Conservation (phyloP, 1,139 yeast species). For the Lizanozyma gosingica region DNA sequence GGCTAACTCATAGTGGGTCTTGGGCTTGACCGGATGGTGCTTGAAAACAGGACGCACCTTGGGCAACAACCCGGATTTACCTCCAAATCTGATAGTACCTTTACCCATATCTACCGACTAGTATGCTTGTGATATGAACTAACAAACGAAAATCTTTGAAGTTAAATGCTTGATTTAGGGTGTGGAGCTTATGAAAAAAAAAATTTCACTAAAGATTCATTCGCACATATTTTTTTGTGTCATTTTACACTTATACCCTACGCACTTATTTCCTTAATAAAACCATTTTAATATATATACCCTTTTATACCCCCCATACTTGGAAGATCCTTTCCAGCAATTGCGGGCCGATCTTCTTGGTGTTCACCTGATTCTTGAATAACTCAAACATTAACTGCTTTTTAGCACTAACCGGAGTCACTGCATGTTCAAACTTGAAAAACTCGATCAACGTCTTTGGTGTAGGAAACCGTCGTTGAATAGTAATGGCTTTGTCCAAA, state of each 20-base stretch:
- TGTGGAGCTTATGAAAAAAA: too few relatives aligned
- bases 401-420: slow-evolving; percentile 11
- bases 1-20: slow-evolving; percentile 22
- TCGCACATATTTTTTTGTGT: too few relatives aligned
- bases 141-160: too few relatives aligned
- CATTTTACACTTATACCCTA: too few relatives aligned
- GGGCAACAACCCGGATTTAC: slow-evolving; percentile 83
- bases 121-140: too few relatives aligned
- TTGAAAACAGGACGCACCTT: slow-evolving; percentile 64
- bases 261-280: too few relatives aligned
- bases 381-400: slow-evolving; percentile 16
- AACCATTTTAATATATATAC: too few relatives aligned
- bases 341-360: slow-evolving; percentile 29
- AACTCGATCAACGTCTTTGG: slow-evolving; percentile 44
- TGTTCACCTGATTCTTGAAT: slow-evolving; percentile 27
- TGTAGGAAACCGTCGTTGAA: slow-evolving; percentile 60
- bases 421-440: slow-evolving; percentile 13
- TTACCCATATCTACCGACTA: slow-evolving; percentile 39
- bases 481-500: slow-evolving; percentile 71
- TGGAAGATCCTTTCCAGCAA: slow-evolving; percentile 33
- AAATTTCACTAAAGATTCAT: too few relatives aligned
- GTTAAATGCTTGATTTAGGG: too few relatives aligned
- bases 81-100: slow-evolving; percentile 43
- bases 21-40: slow-evolving; percentile 50
- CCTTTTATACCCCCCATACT: slow-evolving; percentile 23